phyloP scores from a whole-genome alignment of 2,329 filamentous ascomycete species.

The Trichophyton rubrum region DNA sequence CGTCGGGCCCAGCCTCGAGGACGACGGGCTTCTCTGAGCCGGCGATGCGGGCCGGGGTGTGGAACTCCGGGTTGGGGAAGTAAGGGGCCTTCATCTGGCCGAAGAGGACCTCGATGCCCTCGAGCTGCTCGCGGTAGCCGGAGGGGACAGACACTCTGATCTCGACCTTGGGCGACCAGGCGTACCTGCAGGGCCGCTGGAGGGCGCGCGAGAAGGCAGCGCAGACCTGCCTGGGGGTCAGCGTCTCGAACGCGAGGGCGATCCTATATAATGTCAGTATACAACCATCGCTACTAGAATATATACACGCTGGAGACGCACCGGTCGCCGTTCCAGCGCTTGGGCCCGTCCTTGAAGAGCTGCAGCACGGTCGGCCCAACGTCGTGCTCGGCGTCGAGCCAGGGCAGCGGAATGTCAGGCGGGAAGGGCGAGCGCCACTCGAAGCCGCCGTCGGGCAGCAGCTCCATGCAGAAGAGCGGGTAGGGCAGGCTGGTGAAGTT shows the following conservation, averaged over 20 bases:
- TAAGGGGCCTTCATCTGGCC: slow-evolving; percentile 49
- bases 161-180: slow-evolving; percentile 59
- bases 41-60: slow-evolving; percentile 26
- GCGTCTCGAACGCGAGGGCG: slow-evolving; percentile 77
- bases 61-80: slow-evolving; percentile 48
- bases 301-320: slow-evolving; percentile 28
- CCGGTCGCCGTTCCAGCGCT: slow-evolving; percentile 68
- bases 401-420: slow-evolving; percentile 75
- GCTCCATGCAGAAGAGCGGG: slow-evolving; percentile 89
- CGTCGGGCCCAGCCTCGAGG: slow-evolving; percentile 12
- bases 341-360: slow-evolving; percentile 83
- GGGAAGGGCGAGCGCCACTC: slow-evolving; percentile 91
- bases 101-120: slow-evolving; percentile 49
- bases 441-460: slow-evolving; percentile 73
- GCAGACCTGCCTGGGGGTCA: slow-evolving; percentile 74
- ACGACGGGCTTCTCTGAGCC: slow-evolving; percentile 24
- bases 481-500: slow-evolving; percentile 92
- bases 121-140: slow-evolving; percentile 79
- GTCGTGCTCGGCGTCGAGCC: slow-evolving; percentile 93
- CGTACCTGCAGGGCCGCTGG: slow-evolving; percentile 64
- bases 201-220: slow-evolving; percentile 66
- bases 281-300: not conserved
- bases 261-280: slow-evolving; percentile 42
- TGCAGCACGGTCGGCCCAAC: slow-evolving; percentile 84
- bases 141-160: slow-evolving; percentile 74